Base-by-base conservation (phyloP, 805 yeast species). In the Cyberlindnera japonica region DNA sequence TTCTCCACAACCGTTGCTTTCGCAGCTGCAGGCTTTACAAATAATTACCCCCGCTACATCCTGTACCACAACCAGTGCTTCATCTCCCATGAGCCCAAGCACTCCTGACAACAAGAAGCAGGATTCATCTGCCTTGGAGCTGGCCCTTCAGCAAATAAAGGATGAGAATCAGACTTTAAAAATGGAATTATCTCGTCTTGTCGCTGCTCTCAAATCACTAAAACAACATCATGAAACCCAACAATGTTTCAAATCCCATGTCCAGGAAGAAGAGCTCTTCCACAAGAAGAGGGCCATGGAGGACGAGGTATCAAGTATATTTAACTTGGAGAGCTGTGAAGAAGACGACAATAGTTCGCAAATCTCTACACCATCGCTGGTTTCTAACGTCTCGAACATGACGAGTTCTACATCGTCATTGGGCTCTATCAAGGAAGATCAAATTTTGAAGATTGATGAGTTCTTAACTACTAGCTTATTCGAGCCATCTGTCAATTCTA, bases 161-260 rank as follows among this genome's bases (percentile, higher is more conserved):
- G 69, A 69, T 44, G 77, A 72, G 43, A 72, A 72, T 47, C 64
- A 67, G 44, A 58, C 58, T 32, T 48, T 72, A 30, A 72, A 71
- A 52, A 45, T 64, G 25, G 72, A 72, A 46, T 66, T 72, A 6
- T 67, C 72, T 11, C 67, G 63, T 41, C 55, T 72, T 7, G 75
- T 72, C 4, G 59, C 69, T 10, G 72, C 68, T 45, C 56, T 71
- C 51, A 71, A 70, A 44, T 44, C 52, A 14, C 43, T 71, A 27
- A 43, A 43, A 17, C 38, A 35, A 12, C 35, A 30, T 14, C 3
- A 18, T n/a, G 25, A 18, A 2, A 13, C 13, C 14, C 61, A 17
- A n/a, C 21, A 25, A 13, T n/a, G 22, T 5, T 15, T 25, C 30
- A 29, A 29, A 18, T 4, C 29, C 8, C 32, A 37, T 12, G 27